A percentile compares a stretch with the other conserved stretches of the same genome.
Evolutionary conservation across 2,329 filamentous ascomycete species (phyloP).

Genomic region (Pestalotiopsis sp.): DNA sequence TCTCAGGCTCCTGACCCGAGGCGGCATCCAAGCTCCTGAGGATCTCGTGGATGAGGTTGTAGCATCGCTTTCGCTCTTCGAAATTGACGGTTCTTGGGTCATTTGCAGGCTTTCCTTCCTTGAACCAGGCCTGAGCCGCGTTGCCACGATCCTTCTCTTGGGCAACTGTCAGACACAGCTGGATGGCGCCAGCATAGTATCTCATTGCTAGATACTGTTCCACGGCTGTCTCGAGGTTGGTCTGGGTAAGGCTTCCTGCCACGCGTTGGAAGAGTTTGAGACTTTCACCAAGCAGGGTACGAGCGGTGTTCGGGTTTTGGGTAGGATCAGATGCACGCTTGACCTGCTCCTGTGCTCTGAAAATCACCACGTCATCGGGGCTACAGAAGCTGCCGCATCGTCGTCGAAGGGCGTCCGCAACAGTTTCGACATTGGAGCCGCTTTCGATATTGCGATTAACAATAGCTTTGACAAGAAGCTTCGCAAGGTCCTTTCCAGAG

Average conservation of each 20-base stretch:
- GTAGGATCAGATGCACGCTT: constrained; percentile 84
- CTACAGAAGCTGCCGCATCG: constrained; percentile 98
- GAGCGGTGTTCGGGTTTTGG: constrained; percentile 73
- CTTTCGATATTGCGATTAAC: constrained; percentile 97
- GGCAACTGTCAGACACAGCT: constrained; percentile 82
- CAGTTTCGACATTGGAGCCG: constrained; percentile 95
- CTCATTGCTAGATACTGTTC: constrained; percentile 78
- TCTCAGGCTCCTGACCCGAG: constrained; percentile 68
- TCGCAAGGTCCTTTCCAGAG: constrained; percentile 85
- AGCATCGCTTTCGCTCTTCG: constrained; percentile 75
- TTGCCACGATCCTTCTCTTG: constrained; percentile 86
- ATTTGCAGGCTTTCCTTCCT: constrained; percentile 73
- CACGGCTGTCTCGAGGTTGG: constrained; percentile 78
- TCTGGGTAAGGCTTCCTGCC: constrained; percentile 76
- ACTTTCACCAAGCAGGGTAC: constrained; percentile 85
- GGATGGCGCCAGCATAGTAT: constrained; percentile 93
- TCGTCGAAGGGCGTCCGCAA: constrained; percentile 89
- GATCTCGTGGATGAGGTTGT: constrained; percentile 84
- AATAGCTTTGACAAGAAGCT: constrained; percentile 94
- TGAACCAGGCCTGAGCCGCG: constrained; percentile 81
- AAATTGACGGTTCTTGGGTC: constrained; percentile 73
- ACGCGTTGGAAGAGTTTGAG: constrained; percentile 87
- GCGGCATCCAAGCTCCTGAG: constrained; percentile 76
- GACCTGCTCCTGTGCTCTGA: constrained; percentile 95
- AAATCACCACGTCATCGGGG: constrained; percentile 94